Base-by-base conservation (phyloP, 1,284 basidiomycete species). In the Hypsizygus ulmarius region DNA sequence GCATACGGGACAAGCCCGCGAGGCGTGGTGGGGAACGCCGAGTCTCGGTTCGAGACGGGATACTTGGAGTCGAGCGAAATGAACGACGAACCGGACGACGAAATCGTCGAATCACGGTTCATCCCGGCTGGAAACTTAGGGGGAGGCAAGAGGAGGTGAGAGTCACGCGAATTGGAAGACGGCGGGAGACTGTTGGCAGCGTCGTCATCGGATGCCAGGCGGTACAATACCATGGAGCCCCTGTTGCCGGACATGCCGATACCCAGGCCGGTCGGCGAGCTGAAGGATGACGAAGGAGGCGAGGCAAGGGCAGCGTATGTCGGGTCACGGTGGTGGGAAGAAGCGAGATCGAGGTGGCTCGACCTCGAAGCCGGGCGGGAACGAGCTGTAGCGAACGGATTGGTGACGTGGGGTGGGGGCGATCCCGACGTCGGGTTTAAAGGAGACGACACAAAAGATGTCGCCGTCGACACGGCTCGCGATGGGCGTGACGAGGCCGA, bases 141-240 rank as follows among this genome's bases (percentile, higher is more conserved):
- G 12, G 58, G 54, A 10, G 58, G 54, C 7, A 40, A 44, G 9
- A 58, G 46, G 19, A 53, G 51, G 18, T 50, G 46, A 0, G 56
- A 53, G 32, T 55, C 49, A 14, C 40, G 39, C 10, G 46, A 49
- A 3, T 41, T 32, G 15, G 44, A 49, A 18, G 12, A 30, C 3
- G 35, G 33, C 2, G 32, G 46, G 27, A 4, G 59, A 61, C 21
- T 7, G 33, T 59, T 34, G 2, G 39, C 25, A 12, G 25, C 34
- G 15, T 27, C 63, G 39, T 72, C 69, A 37, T 72, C 73, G 11
- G 66, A 63, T 0, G 81, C 78, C 15, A 87, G 69, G 10, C 81
- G 76, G 62, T 86, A 87, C 43, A 87, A 71, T 33, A 87, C 69
- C 83, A 87, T 85, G 38, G 80, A 81, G 1, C 81, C 80, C 47